Conservation (phyloP, 1,284 basidiomycete genomes). For the Chiua sp. region DNA sequence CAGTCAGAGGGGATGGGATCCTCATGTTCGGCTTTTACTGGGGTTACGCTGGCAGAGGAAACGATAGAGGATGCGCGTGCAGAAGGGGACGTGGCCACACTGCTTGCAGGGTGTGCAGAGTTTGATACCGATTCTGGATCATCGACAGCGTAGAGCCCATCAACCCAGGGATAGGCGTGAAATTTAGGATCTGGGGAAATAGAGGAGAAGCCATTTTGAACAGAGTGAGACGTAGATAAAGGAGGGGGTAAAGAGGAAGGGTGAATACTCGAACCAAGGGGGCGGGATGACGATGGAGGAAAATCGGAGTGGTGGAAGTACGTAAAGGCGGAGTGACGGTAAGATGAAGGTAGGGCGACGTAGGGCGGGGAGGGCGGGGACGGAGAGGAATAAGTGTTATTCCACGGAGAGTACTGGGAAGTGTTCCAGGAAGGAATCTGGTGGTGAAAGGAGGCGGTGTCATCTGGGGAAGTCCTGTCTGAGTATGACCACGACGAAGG, state of each 20-base stretch:
- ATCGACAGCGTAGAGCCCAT: slow-evolving; percentile 40
- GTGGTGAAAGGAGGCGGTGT: slow-evolving; percentile 15
- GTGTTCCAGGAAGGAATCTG: slow-evolving; percentile 29
- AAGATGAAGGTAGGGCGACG: slow-evolving; percentile 21
- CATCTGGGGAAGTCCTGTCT: slow-evolving; percentile 29
- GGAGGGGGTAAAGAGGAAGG: slow-evolving; percentile 22
- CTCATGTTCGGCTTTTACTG: slow-evolving; percentile 39
- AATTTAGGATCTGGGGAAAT: slow-evolving; percentile 20
- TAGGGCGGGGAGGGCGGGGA: slow-evolving; percentile 34
- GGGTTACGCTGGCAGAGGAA: slow-evolving; percentile 32
- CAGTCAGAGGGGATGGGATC: slow-evolving; percentile 35
- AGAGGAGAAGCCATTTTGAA: slow-evolving; percentile 22
- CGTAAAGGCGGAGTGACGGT: slow-evolving; percentile 30
- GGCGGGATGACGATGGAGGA: slow-evolving; percentile 23
- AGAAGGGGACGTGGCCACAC: slow-evolving; percentile 40
- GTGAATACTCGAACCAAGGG: slow-evolving; percentile 18
- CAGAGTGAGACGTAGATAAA: slow-evolving; percentile 5
- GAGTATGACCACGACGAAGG: slow-evolving; percentile 33
- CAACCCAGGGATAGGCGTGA: slow-evolving; percentile 33
- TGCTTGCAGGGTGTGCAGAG: slow-evolving; percentile 41
- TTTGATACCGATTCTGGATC: slow-evolving; percentile 39
- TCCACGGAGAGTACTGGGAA: slow-evolving; percentile 27
- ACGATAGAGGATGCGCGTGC: slow-evolving; percentile 41
- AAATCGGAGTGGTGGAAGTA: slow-evolving; percentile 31
- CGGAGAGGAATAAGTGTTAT: slow-evolving; percentile 26